Evolutionary conservation across 495 filamentous ascomycete species (phyloP).

Genomic region (Sordaria brevicollis): DNA sequence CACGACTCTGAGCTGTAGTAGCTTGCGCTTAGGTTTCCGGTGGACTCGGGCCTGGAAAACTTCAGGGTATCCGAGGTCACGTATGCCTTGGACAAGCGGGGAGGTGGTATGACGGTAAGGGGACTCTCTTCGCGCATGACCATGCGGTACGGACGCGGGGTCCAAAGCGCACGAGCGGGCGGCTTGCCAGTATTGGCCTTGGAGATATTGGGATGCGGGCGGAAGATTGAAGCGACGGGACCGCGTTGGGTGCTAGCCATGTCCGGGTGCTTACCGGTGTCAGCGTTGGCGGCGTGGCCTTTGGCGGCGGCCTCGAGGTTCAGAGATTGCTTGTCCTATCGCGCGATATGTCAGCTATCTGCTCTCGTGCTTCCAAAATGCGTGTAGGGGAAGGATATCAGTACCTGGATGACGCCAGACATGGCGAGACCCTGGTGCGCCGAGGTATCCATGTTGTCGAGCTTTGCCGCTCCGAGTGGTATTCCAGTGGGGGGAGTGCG

Average conservation of each 20-base stretch:
- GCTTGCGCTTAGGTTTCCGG: neutral
- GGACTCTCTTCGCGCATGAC: neutral
- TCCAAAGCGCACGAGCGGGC: neutral
- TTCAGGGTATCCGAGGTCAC: neutral
- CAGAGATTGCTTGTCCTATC: neutral
- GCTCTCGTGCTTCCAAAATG: neutral
- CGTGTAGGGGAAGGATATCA: neutral
- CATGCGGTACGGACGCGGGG: neutral
- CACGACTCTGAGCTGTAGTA: neutral
- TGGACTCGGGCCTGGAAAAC: neutral
- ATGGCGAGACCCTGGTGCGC: neutral
- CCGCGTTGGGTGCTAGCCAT: neutral
- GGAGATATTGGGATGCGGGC: neutral
- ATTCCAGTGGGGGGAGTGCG: neutral
- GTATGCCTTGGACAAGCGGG: neutral
- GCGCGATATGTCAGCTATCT: neutral
- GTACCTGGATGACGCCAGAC: neutral
- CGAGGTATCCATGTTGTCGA: neutral
- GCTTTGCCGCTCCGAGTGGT: neutral
- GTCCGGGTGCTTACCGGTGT: neutral
- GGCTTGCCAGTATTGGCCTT: neutral
- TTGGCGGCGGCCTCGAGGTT: neutral
- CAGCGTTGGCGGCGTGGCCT: neutral
- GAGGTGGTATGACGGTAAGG: neutral
- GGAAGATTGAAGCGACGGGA: neutral